Evolutionary conservation across 495 filamentous ascomycete genomes (phyloP).

Genomic region (Penicillium samsonianum): DNA sequence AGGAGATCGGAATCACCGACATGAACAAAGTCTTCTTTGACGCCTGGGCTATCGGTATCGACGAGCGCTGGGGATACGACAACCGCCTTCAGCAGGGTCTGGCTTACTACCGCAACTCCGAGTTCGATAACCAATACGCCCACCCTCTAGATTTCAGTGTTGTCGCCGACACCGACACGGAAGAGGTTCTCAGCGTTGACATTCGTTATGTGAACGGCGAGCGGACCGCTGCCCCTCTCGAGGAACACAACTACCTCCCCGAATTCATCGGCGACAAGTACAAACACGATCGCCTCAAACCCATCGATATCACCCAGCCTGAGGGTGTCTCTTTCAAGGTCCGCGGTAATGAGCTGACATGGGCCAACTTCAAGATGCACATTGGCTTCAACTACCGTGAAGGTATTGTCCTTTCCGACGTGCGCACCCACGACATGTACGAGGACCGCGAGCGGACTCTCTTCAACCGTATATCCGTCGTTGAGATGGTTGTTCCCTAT

Average conservation of each 20-base stretch:
- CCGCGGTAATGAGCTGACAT: conserved; percentile 40
- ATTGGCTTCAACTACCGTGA: conserved; percentile 89
- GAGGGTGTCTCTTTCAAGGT: conserved; percentile 45
- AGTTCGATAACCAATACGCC: conserved; percentile 48
- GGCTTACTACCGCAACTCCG: conserved; percentile 47
- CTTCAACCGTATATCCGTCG: conserved; percentile 67
- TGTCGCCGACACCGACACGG: conserved; percentile 69
- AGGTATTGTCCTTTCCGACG: conserved; percentile 89
- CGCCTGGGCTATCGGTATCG: conserved; percentile 47
- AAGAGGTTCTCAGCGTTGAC: conserved; percentile 91
- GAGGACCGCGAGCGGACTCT: conserved; percentile 75
- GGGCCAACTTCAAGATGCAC: conserved; percentile 46
- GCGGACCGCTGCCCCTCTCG: conserved; percentile 53
- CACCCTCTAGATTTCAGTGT: conserved; percentile 42
- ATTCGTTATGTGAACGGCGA: conserved; percentile 78
- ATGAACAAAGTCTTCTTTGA: conserved; percentile 86
- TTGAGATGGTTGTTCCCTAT: conserved; percentile 81
- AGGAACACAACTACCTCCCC: conserved; percentile 57
- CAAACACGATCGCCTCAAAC: conserved; percentile 40
- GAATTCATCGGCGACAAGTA: conserved; percentile 39
- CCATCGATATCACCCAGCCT: conserved; percentile 43
- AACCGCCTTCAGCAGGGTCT: conserved; percentile 43
- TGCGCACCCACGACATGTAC: conserved; percentile 86
- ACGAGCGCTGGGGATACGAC: conserved; percentile 44
- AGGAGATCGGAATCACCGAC: conserved; percentile 77